phyloP scores from a whole-genome alignment of 768 basidiomycete species.

The Myochromella boudieri region DNA sequence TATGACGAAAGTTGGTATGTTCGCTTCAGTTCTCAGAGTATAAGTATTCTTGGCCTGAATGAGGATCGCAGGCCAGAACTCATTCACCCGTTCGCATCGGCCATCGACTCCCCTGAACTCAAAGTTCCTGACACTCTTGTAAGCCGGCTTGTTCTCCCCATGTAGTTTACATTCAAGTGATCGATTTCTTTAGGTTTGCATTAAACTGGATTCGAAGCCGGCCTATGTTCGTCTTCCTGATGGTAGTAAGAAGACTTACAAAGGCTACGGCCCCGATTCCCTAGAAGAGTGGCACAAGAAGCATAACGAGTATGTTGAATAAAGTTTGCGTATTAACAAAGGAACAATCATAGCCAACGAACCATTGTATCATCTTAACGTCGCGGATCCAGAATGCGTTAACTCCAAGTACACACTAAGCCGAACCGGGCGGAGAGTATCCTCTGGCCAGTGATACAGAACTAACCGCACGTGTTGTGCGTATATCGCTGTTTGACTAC shows the following conservation, averaged over 20 bases:
- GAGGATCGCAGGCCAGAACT: conserved; percentile 50
- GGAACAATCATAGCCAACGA: neutral
- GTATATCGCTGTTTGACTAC: neutral
- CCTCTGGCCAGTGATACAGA: too few species aligned
- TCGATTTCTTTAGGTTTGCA: conserved; percentile 35
- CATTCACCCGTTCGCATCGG: conserved; percentile 68
- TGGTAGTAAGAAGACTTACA: conserved; percentile 47
- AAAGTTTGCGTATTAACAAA: neutral
- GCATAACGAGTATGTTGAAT: conserved; percentile 24
- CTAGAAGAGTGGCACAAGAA: conserved; percentile 64
- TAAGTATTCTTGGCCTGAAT: neutral
- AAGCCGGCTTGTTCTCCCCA: neutral
- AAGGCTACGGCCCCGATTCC: conserved; percentile 42
- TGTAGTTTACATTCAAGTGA: neutral
- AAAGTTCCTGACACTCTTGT: conserved; percentile 39
- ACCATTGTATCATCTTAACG: neutral
- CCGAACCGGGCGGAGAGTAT: neutral
- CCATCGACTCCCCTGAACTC: conserved; percentile 61
- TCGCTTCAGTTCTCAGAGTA: neutral
- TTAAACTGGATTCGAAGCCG: conserved; percentile 26
- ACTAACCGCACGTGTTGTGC: neutral
- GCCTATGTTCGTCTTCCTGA: conserved; percentile 62
- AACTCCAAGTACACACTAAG: neutral
- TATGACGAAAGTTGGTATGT: conserved; percentile 55
- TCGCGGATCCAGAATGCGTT: neutral